phyloP scores from a whole-genome alignment of 257 asterid species.

The Misopates orontium region DNA sequence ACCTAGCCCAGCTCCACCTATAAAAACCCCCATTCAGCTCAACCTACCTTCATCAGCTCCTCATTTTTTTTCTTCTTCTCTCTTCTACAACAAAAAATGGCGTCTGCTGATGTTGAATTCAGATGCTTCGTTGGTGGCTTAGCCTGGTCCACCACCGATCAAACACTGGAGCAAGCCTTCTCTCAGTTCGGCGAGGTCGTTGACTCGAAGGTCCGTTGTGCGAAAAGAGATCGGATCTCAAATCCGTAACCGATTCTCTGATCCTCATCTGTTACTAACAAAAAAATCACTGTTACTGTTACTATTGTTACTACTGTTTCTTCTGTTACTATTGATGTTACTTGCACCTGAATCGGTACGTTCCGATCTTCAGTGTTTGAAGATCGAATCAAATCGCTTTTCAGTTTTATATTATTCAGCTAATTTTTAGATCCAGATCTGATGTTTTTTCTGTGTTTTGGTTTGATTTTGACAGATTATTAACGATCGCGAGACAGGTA shows the following conservation, averaged over 20 bases:
- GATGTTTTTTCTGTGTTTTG: background rate
- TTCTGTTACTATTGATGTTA: conserved; percentile 38
- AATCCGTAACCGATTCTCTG: conserved; percentile 46
- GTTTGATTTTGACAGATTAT: conserved; percentile 46
- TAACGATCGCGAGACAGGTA: conserved; percentile 88
- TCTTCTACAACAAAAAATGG: conserved; percentile 33
- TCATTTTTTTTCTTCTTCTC: no score
- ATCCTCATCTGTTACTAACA: conserved; percentile 45
- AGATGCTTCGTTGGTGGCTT: conserved; percentile 95
- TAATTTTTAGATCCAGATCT: conserved; percentile 28
- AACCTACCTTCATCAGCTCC: background rate
- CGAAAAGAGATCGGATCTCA: conserved; percentile 65
- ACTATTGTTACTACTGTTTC: conserved; percentile 35
- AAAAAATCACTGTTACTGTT: conserved; percentile 24
- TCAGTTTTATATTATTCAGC: conserved; percentile 23
- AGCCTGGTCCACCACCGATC: conserved; percentile 87
- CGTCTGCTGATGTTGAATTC: conserved; percentile 61
- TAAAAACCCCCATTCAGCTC: conserved; percentile 20
- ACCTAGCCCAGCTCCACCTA: conserved; percentile 33
- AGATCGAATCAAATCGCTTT: conserved; percentile 54
- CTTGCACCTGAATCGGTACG: conserved; percentile 73
- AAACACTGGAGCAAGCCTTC: conserved; percentile 65
- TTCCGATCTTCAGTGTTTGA: conserved; percentile 72
- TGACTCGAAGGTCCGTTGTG: conserved; percentile 90
- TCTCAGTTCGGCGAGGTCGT: conserved; percentile 62